phyloP scores from a whole-genome alignment of 2,329 filamentous ascomycete species.

The Diaporthe helianthi region DNA sequence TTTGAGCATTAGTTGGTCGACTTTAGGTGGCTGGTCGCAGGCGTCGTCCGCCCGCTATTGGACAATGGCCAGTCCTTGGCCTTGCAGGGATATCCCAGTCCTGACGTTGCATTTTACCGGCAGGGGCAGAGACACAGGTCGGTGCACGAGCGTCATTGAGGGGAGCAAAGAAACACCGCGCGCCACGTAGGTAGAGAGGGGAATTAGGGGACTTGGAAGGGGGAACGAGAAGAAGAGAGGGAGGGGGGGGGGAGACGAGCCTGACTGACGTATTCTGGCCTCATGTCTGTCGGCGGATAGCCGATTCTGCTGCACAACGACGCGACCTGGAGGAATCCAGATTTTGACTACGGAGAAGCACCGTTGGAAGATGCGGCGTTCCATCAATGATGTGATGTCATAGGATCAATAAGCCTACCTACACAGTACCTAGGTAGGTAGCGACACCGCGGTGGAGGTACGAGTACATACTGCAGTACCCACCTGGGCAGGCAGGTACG shows the following conservation, averaged over 20 bases:
- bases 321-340: background rate
- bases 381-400: conserved; percentile 8
- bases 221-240: background rate
- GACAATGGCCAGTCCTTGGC: conserved; percentile 26
- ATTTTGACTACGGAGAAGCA: background rate
- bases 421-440: no score
- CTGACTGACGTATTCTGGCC: conserved; percentile 5
- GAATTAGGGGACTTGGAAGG: no score
- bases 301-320: background rate
- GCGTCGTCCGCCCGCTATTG: conserved; percentile 19
- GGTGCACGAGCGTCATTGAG: conserved; percentile 3
- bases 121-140: conserved; percentile 21
- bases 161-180: background rate
- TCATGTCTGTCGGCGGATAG: conserved; percentile 1
- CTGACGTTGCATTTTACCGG: background rate
- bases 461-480: no score
- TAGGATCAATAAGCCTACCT: background rate
- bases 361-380: background rate
- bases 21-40: conserved; percentile 28
- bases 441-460: background rate
- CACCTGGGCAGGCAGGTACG: no score
- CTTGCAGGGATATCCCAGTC: conserved; percentile 12
- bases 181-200: background rate
- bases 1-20: conserved; percentile 28
- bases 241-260: no score